Evolutionary conservation across 495 filamentous ascomycete species (phyloP).

Genomic region (Hypoxylon lienhwacheense): DNA sequence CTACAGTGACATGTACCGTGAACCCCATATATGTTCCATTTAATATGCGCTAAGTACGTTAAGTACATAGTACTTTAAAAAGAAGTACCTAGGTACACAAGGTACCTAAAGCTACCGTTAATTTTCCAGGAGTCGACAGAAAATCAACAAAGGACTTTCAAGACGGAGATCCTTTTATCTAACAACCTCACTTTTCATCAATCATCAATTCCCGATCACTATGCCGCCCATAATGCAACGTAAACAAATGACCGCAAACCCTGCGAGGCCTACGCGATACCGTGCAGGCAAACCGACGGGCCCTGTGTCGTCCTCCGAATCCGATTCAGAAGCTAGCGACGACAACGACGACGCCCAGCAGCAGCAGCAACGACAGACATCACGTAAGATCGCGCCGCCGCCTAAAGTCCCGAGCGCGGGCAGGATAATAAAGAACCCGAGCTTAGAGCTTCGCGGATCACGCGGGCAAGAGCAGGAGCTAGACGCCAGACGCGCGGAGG

Average conservation of each 20-base stretch:
- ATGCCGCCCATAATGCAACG: constrained; percentile 65
- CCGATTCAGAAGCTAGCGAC: constrained; percentile 60
- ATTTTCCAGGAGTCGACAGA: background rate
- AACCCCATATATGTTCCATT: too few species aligned
- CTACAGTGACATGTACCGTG: too few species aligned
- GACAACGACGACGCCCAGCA: constrained; percentile 46
- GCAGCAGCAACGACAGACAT: constrained; percentile 34
- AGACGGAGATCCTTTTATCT: background rate
- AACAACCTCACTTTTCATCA: background rate
- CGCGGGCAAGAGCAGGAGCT: constrained; percentile 40
- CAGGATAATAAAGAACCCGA: constrained; percentile 60
- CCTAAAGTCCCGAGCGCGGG: constrained; percentile 62
- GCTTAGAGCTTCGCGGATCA: constrained; percentile 64
- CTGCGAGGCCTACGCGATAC: constrained; percentile 77
- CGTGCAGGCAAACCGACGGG: constrained; percentile 80
- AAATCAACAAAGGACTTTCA: background rate
- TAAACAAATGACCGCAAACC: constrained; percentile 95
- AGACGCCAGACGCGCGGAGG: constrained; percentile 46
- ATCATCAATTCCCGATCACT: background rate
- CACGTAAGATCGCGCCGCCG: constrained; percentile 52
- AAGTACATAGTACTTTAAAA: background rate
- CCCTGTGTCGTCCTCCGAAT: constrained; percentile 65
- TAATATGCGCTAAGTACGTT: too few species aligned
- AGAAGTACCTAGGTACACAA: background rate
- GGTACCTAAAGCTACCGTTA: background rate